Percentiles rank a stretch among this genome's conserved stretches.
Conservation (phyloP, 345 rosid species). For the Eucalyptus cloeziana region DNA sequence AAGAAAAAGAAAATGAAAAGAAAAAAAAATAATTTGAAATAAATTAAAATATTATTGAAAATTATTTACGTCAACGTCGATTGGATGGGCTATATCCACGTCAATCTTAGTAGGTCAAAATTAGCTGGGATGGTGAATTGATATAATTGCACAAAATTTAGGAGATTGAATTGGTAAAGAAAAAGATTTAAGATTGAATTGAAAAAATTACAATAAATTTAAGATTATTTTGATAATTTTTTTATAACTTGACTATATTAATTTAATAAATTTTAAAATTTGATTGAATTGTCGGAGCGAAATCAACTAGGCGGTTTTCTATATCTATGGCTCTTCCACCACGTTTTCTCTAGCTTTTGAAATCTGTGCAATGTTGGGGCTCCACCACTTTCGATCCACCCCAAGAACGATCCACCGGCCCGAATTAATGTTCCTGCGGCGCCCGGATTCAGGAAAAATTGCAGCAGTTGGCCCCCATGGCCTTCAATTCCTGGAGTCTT, state of each 20-base stretch:
- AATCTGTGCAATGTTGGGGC: background rate
- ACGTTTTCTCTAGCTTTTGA: background rate
- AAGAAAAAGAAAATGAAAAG: accelerated
- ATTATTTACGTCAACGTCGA: too few relatives aligned
- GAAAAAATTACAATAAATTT: too few relatives aligned
- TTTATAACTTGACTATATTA: too few relatives aligned
- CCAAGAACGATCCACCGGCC: background rate
- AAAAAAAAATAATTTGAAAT: too few relatives aligned
- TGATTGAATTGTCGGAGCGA: background rate
- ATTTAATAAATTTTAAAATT: too few relatives aligned
- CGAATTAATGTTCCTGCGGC: background rate
- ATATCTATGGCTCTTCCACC: background rate
- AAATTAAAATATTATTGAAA: too few relatives aligned
- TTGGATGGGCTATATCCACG: accelerated
- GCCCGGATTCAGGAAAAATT: background rate
- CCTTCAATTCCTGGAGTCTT: background rate
- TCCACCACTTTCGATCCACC: background rate
- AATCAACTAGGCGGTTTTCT: background rate
- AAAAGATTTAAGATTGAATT: too few relatives aligned
- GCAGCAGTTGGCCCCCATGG: background rate
- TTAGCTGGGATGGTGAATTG: accelerated
- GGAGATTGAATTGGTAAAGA: too few relatives aligned
- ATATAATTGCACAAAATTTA: too few relatives aligned
- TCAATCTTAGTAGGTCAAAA: accelerated
- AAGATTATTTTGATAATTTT: too few relatives aligned